Base-by-base conservation (phyloP, 2,329 filamentous ascomycete species). In the Polychaeton citri region DNA sequence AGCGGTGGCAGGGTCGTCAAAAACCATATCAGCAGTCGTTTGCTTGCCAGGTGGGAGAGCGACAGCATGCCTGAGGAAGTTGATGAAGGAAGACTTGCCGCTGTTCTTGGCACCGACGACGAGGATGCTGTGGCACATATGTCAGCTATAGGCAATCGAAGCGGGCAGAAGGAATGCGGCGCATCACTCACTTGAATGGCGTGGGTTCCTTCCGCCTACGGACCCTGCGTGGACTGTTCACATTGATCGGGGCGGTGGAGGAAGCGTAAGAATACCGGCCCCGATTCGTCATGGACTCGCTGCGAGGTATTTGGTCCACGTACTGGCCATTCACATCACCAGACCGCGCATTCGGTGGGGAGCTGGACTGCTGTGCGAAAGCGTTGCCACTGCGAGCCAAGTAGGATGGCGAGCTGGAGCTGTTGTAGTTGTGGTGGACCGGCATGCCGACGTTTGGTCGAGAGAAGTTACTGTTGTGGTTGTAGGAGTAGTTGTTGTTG, bases 231-330 rank as follows among this genome's bases (percentile, higher is more conserved):
- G 90, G 88, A 59, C 81, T 94, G 66, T 94, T 94, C 64, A 94
- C 76, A 41, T 84, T 81, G 67, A 84, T 94, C 47, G 88, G 74
- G 36, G 83, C 81, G 61, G 82, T 92, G 64, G 83, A 93, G 38
- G 86, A 85, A 60, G 88, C 86, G 63, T 95, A 96, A 65, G 87
- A 95, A 64, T 93, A 94, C 46, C 90, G 81, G 41, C 88, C 86
- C 49, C 90, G 85, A 61, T 96, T 80, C 49, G 88, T 87, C 84
- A 96, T 95, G 69, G 88, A 95, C 66, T 92, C 84, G 24, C 5
- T 7, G 24, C 15, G 24, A 12, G 24, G 24, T 21, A 81, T 79
- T 44, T 83, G 74, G 10, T 45, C 41, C 15, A 19, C 19, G 32
- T 81, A 76, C 54, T 90, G 90, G 10, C 83, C 81, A 51, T 93